Conservation (phyloP, 345 rosid species). For the Citrus trifoliata region DNA sequence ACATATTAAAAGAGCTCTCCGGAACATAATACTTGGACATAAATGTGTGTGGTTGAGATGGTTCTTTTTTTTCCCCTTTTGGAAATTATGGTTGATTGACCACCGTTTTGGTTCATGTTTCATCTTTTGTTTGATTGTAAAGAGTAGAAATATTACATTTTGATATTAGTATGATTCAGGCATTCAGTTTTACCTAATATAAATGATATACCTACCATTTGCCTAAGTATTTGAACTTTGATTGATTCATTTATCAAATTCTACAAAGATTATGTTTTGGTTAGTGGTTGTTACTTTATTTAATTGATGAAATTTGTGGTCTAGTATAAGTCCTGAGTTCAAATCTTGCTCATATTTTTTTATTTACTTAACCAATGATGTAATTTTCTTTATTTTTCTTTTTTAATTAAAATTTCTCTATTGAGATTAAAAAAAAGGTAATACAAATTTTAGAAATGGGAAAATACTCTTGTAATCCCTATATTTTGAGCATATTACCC, state of each 20-base stretch:
- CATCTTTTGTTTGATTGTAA: not conserved
- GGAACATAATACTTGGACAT: not conserved
- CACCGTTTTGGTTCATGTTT: not conserved
- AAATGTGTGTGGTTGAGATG: not conserved
- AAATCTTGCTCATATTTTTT: no score
- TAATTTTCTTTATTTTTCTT: no score
- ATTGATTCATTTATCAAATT: not conserved
- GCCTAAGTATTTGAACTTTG: not conserved
- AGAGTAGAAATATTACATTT: not conserved
- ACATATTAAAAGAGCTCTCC: not conserved
- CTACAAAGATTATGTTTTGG: not conserved
- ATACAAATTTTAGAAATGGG: no score
- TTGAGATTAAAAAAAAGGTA: no score
- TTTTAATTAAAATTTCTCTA: no score
- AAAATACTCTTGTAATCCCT: no score
- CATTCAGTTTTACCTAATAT: not conserved
- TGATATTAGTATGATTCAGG: not conserved
- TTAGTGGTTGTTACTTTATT: no score
- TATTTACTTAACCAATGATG: no score
- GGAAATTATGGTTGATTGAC: not conserved
- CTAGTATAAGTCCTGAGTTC: no score
- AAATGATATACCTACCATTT: not conserved
- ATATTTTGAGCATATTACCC: no score
- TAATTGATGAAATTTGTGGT: no score
- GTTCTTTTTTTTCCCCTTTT: not conserved